Base-by-base conservation (phyloP, 202 grass and related monocot species). In the Hordeum pubiflorum region DNA sequence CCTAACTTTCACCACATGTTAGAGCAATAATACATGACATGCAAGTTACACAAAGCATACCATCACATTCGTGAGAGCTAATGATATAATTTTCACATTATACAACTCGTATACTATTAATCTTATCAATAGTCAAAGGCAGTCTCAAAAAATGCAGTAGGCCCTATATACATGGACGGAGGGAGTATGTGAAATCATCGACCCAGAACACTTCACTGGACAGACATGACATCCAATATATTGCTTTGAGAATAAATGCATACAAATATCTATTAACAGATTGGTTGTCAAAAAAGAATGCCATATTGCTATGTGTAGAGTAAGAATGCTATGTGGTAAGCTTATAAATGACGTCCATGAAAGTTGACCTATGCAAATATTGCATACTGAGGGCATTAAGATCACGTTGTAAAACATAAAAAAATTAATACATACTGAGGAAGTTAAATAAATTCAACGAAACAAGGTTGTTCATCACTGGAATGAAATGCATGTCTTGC, bases 191-290 rank as follows among this genome's bases (percentile, higher is more conserved):
- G 55, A 23, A 23, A 5, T 23, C n/a, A 10, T 34, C 18, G 37
- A 73, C 52, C 77, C 59, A 83, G 34, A 83, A 18, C 38, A 65
- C 10, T 75, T 79, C 17, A 43, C 9, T 59, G 41, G 52, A 31
- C 18, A 52, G 5, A 69, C 12, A 50, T 57, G 14, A 1, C 6
- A 27, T 4, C 67, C 18, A 31, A 56, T 54, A 63, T 34, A 39
- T 18, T 44, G 2, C 6, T 78, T 57, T 24, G 3, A 17, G 33
- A 59, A 15, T 41, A 77, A 57, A 71, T 77, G 9, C 29, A 5
- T 18, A 52, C 39, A 78, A 70, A 44, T 26, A 18, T 18, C 20
- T 6, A 41, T 20, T 48, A 74, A 64, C 43, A 58, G 33, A 26
- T 23, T 75, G 6, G 4, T 38, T 71, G 59, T 78, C 40, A 11